Conservation (phyloP, 257 asterid genomes). For the Dorcoceras hygrometricum region DNA sequence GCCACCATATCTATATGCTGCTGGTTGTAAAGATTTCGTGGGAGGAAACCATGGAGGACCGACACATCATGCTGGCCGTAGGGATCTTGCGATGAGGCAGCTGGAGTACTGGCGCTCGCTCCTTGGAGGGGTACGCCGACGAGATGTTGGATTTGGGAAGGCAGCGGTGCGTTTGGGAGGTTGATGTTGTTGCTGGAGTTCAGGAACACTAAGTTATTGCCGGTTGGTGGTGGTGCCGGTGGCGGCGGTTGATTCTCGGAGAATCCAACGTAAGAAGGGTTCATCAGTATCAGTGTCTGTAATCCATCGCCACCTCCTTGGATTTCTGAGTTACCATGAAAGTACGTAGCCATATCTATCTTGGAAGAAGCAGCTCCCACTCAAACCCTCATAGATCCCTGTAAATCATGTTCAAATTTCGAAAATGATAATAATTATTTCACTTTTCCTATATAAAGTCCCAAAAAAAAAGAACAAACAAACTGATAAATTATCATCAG, state of each 20-base stretch:
- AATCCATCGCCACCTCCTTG: conserved; percentile 72
- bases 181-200: conserved; percentile 43
- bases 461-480: too few species aligned
- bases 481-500: not conserved
- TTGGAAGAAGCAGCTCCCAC: not conserved
- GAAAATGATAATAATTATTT: not conserved
- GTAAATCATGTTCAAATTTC: not conserved
- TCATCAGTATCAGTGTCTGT: conserved; percentile 89
- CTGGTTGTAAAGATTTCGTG: conserved; percentile 56
- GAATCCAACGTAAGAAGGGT: conserved; percentile 79
- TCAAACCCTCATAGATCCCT: not conserved
- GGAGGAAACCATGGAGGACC: conserved; percentile 60
- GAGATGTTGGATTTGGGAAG: conserved; percentile 53
- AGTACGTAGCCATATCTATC: conserved; percentile 74
- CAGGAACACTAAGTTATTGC: conserved; percentile 60
- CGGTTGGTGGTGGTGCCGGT: conserved; percentile 19
- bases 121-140: conserved; percentile 70
- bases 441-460: not conserved
- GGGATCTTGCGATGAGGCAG: conserved; percentile 33
- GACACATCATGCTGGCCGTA: conserved; percentile 41
- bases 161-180: conserved; percentile 66
- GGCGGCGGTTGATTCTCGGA: conserved; percentile 54
- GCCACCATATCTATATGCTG: conserved; percentile 34
- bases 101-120: conserved; percentile 21
- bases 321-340: conserved; percentile 77